Conservation (phyloP, 345 rosid species). For the Populus euphratica region DNA sequence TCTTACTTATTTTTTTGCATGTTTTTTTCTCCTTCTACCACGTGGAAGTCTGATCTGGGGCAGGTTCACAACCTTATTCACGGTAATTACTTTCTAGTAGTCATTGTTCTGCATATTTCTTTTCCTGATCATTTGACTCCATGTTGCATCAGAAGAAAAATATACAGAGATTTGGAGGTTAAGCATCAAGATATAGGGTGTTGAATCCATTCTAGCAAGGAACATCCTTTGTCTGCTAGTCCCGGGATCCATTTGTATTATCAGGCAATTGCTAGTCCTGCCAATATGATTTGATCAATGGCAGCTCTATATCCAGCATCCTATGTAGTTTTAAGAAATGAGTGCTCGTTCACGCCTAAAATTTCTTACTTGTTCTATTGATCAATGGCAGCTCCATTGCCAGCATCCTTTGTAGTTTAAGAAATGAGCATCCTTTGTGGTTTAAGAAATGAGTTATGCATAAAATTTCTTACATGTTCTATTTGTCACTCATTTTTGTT, state of each 20-base stretch:
- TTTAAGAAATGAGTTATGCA: background rate
- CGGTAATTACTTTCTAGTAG: conserved; percentile 44
- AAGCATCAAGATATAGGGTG: background rate
- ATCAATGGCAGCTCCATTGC: background rate
- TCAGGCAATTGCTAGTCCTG: background rate
- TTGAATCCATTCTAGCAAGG: background rate
- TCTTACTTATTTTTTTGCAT: conserved; percentile 21
- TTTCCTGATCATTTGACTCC: background rate
- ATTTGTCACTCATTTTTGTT: conserved; percentile 7
- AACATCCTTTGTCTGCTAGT: background rate
- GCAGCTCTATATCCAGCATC: background rate
- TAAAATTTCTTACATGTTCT: background rate
- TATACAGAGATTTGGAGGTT: background rate
- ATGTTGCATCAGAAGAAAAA: background rate
- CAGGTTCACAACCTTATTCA: conserved; percentile 76
- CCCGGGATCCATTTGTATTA: background rate
- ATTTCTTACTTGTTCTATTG: background rate
- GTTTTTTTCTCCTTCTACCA: conserved; percentile 17
- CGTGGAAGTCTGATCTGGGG: conserved; percentile 71
- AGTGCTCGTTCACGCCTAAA: background rate
- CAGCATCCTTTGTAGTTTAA: background rate
- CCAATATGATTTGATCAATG: background rate
- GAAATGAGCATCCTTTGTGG: background rate
- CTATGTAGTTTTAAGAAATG: background rate
- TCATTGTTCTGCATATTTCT: background rate